Conservation (phyloP, 352 stramenopile species). For the Phytopythium mirpurense region DNA sequence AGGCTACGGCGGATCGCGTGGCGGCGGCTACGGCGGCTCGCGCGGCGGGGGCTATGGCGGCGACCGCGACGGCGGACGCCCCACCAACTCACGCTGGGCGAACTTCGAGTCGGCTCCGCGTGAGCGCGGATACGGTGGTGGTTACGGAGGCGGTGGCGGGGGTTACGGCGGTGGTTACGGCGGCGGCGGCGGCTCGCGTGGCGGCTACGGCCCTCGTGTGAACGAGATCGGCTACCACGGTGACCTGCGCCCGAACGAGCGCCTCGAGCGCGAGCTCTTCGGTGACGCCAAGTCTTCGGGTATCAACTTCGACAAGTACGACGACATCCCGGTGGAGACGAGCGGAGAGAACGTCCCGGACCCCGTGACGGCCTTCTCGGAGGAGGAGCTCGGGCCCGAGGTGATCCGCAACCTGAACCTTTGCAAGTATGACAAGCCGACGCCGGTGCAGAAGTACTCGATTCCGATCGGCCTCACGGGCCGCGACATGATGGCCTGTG, state of each 20-base stretch:
- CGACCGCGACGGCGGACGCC: conserved; percentile 16
- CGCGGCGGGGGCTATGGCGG: conserved; percentile 23
- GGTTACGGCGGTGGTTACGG: conserved; percentile 12
- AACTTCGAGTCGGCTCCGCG: conserved; percentile 43
- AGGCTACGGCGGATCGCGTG: conserved; percentile 28
- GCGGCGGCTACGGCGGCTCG: conserved; percentile 26
- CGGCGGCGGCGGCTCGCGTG: conserved; percentile 26
- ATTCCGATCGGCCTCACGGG: conserved; percentile 94
- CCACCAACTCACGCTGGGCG: conserved; percentile 50
- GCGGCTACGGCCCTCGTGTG: conserved; percentile 46
- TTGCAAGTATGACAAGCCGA: conserved; percentile 95
- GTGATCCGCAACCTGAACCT: conserved; percentile 91
- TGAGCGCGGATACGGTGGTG: conserved; percentile 20
- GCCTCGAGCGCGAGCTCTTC: conserved; percentile 92
- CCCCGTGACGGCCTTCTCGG: conserved; percentile 87
- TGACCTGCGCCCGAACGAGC: conserved; percentile 87
- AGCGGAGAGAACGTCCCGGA: conserved; percentile 92
- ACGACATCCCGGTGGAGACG: conserved; percentile 97
- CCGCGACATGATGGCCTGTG: conserved; percentile 98
- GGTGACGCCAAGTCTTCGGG: conserved; percentile 90
- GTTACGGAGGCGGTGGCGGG: conserved; percentile 22
- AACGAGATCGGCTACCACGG: conserved; percentile 98
- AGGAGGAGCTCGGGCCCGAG: conserved; percentile 89
- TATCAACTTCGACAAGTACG: conserved; percentile 99
- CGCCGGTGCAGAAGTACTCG: conserved; percentile 99